Conservation (phyloP, 306 rosid genomes). For the Mimosa pudica region DNA sequence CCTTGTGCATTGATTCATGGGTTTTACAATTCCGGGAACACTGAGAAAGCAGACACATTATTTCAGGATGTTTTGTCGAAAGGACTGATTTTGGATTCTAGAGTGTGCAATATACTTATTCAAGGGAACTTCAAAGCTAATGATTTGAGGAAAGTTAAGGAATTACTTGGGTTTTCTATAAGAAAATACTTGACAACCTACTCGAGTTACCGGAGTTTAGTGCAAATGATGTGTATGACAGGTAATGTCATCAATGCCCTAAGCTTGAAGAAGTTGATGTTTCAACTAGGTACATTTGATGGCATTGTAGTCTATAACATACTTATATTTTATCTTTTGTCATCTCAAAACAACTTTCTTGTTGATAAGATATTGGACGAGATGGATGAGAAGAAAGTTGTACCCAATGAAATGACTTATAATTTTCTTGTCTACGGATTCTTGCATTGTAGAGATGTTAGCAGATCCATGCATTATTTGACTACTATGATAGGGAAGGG, state of each 20-base stretch:
- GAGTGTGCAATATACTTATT: slow-evolving; percentile 57
- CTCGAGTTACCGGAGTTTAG: slow-evolving; percentile 59
- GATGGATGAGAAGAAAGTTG: slow-evolving; percentile 58
- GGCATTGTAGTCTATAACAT: slow-evolving; percentile 63
- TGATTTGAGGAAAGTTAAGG: slow-evolving; percentile 55
- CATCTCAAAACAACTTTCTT: slow-evolving; percentile 46
- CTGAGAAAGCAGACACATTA: slow-evolving; percentile 50
- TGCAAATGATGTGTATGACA: slow-evolving; percentile 52
- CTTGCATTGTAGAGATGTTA: slow-evolving; percentile 55
- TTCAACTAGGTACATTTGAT: slow-evolving; percentile 49
- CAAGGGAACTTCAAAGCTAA: slow-evolving; percentile 60
- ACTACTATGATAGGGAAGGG: slow-evolving; percentile 65
- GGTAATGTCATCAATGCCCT: slow-evolving; percentile 52
- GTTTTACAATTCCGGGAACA: slow-evolving; percentile 52
- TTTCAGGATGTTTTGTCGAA: slow-evolving; percentile 52
- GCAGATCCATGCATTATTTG: slow-evolving; percentile 53
- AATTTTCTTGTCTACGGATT: slow-evolving; percentile 79
- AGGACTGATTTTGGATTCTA: slow-evolving; percentile 52
- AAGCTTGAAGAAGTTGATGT: slow-evolving; percentile 60
- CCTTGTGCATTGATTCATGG: slow-evolving; percentile 59
- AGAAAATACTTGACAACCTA: slow-evolving; percentile 50
- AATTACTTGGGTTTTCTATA: slow-evolving; percentile 59
- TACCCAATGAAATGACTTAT: slow-evolving; percentile 60
- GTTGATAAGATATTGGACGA: slow-evolving; percentile 53
- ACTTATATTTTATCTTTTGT: slow-evolving; percentile 67